Evolutionary conservation across 164 flowering plant species (phyloP).

Genomic region (Taxillus chinensis): DNA sequence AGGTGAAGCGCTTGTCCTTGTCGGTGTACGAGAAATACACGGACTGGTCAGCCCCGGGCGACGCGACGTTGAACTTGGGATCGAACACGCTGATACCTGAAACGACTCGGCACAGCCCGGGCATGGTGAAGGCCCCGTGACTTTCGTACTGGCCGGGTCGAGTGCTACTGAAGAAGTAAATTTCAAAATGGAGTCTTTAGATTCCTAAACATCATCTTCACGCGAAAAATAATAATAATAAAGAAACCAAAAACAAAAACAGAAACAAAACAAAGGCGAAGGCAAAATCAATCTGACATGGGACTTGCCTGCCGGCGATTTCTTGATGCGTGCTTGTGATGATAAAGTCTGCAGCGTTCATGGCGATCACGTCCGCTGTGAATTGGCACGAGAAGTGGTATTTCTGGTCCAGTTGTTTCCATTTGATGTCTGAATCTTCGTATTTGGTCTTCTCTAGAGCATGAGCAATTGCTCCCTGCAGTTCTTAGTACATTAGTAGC

Average conservation of each 20-base stretch:
- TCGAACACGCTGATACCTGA: conserved; percentile 90
- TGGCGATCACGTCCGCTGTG: conserved; percentile 81
- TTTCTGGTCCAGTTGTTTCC: conserved; percentile 75
- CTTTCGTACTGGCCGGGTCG: conserved; percentile 94
- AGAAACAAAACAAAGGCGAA: too few relatives aligned
- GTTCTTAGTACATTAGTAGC: too few relatives aligned
- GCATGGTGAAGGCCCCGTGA: conserved; percentile 75
- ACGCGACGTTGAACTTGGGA: conserved; percentile 90
- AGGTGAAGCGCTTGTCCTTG: conserved; percentile 42
- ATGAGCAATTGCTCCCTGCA: conserved; percentile 90
- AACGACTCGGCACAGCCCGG: conserved; percentile 75
- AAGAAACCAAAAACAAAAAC: too few relatives aligned
- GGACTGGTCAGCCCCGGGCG: conserved; percentile 94
- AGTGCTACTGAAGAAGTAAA: conserved; percentile 68
- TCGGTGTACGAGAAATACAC: conserved; percentile 79
- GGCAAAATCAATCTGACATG: too few relatives aligned
- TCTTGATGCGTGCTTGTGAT: conserved; percentile 97
- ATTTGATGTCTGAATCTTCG: conserved; percentile 80
- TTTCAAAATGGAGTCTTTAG: not conserved
- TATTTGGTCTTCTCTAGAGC: conserved; percentile 97
- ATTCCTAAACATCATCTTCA: too few relatives aligned
- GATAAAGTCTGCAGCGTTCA: conserved; percentile 90
- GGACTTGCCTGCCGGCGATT: conserved; percentile 80
- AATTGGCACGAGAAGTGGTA: conserved; percentile 95
- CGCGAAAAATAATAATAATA: too few relatives aligned